These are phyloP conservation scores for Chalaropsis ovoidea DNA, from an alignment of 2,329 filamentous ascomycete species.

Conservation along the genomic window DNA sequence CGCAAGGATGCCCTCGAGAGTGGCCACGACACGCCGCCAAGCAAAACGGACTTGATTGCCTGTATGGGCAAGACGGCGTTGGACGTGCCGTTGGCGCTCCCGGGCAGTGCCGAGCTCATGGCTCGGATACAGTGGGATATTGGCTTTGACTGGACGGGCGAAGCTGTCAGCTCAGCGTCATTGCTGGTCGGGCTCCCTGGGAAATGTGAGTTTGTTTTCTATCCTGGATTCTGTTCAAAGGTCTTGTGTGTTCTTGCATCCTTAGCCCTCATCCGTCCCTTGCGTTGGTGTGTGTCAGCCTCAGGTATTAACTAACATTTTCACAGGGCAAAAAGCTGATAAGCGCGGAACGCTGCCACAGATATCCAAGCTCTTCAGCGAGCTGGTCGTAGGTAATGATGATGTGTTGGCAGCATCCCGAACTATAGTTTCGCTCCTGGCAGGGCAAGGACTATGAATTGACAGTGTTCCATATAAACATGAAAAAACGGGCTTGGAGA, in stretches of 20 bases:
- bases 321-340: constrained; percentile 52
- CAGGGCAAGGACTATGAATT: constrained; percentile 17
- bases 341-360: constrained; percentile 45
- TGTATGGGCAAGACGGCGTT: constrained; percentile 28
- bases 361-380: constrained; percentile 51
- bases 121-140: constrained; percentile 49
- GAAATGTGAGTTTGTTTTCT: constrained; percentile 46
- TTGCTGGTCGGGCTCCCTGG: constrained; percentile 48
- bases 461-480: not conserved
- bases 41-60: constrained; percentile 17
- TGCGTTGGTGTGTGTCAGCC: not conserved
- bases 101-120: constrained; percentile 31
- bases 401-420: constrained; percentile 48
- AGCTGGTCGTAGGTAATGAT: constrained; percentile 46
- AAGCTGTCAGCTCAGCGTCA: constrained; percentile 50
- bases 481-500: not conserved
- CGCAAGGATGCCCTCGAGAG: constrained; percentile 26
- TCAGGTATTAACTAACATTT: constrained; percentile 7
- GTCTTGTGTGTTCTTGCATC: not conserved
- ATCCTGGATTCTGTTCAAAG: no score
- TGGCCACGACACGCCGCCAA: constrained; percentile 18
- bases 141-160: constrained; percentile 62
- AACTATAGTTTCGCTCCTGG: constrained; percentile 49
- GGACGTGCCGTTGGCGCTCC: constrained; percentile 29
- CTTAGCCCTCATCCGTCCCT: not conserved